Evolutionary conservation across 164 flowering plant genomes (phyloP).

Genomic region (Piper longum): DNA sequence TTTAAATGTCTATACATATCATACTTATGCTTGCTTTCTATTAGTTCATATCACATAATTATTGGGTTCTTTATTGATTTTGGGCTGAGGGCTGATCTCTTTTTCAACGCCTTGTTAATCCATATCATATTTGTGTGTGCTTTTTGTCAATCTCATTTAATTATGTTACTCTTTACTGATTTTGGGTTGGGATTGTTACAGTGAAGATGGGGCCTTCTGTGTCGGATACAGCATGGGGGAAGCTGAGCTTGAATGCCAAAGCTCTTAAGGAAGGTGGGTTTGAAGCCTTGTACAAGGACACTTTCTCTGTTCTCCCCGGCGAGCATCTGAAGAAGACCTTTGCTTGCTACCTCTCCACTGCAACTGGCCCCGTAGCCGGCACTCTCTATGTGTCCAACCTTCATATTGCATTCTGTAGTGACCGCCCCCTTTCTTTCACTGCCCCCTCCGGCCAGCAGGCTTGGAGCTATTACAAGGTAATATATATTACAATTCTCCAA

Average conservation of each 20-base stretch:
- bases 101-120: neutral
- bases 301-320: constrained; percentile 22
- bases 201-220: constrained; percentile 45
- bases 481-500: neutral
- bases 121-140: neutral
- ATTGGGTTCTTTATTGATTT: too few species aligned
- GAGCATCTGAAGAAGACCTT: constrained; percentile 51
- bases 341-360: constrained; percentile 56
- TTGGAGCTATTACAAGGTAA: constrained; percentile 63
- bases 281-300: constrained; percentile 41
- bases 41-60: too few species aligned
- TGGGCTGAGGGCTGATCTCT: too few species aligned
- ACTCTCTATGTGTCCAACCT: constrained; percentile 44
- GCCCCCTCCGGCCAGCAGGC: constrained; percentile 60
- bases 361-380: constrained; percentile 62
- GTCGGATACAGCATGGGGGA: constrained; percentile 47
- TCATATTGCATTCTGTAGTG: constrained; percentile 48
- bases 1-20: too few species aligned
- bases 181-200: constrained; percentile 10
- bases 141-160: neutral
- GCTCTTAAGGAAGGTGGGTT: constrained; percentile 49
- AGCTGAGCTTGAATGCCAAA: constrained; percentile 40
- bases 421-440: constrained; percentile 41
- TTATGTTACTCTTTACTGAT: neutral
- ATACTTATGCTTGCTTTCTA: too few species aligned